phyloP scores from a whole-genome alignment of 768 basidiomycete genomes.

The Amanita muscaria region DNA sequence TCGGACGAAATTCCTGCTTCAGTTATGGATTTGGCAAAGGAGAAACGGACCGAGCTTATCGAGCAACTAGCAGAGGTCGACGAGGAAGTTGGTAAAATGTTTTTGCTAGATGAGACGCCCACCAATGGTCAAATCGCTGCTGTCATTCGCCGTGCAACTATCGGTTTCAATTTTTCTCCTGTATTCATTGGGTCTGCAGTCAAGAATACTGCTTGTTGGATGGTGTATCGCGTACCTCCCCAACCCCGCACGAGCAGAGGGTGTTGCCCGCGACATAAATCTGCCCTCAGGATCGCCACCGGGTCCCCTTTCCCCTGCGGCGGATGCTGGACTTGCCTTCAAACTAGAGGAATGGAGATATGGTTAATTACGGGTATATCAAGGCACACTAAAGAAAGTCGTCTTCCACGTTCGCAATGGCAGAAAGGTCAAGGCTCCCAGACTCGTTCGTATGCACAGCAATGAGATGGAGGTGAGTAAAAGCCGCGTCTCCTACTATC shows the following conservation, averaged over 20 bases:
- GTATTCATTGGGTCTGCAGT: conserved; percentile 96
- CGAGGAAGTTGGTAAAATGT: conserved; percentile 86
- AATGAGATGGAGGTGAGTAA: conserved; percentile 92
- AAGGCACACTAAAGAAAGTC: conserved; percentile 84
- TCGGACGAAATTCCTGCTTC: conserved; percentile 82
- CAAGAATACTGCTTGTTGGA: conserved; percentile 95
- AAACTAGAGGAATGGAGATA: conserved; percentile 97
- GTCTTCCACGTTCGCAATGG: conserved; percentile 93
- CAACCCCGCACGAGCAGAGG: conserved; percentile 70
- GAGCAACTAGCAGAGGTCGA: conserved; percentile 96
- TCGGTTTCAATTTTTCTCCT: conserved; percentile 85
- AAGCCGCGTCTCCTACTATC: neutral
- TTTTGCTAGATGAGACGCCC: conserved; percentile 78
- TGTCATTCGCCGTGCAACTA: conserved; percentile 86
- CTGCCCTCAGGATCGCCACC: conserved; percentile 55
- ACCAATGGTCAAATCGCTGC: conserved; percentile 62
- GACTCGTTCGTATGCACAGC: conserved; percentile 95
- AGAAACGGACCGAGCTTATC: conserved; percentile 85
- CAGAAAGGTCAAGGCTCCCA: conserved; percentile 94
- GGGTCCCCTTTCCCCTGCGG: conserved; percentile 73
- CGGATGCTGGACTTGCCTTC: conserved; percentile 87
- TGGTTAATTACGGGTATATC: conserved; percentile 95
- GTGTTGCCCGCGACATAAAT: conserved; percentile 77
- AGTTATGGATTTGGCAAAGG: conserved; percentile 63
- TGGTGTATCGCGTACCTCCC: conserved; percentile 92